Base-by-base conservation (phyloP, 2,329 filamentous ascomycete species). In the Aspergillus tanneri region DNA sequence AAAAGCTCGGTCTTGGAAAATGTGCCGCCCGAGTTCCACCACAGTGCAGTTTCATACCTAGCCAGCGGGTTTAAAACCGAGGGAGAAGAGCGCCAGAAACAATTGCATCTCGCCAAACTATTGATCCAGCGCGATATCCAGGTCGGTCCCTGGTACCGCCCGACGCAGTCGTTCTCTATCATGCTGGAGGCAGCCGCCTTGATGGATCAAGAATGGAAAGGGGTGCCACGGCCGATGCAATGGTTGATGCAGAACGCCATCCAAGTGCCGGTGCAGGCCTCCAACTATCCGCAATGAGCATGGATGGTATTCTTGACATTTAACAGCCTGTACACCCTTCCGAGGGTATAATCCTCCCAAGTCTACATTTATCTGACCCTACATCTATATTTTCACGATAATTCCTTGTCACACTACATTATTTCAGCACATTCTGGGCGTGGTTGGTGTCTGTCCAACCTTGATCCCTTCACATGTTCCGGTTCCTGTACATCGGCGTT, bases 151-250 rank as follows among this genome's bases (percentile, higher is more conserved):
- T 50, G 41, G 32, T 66, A 61, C 30, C 28, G 42, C 9, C 63
- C 67, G 19, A 32, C 41, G 3, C 41, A 54, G 18, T 49, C 61
- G 12, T 47, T 73, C 11, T 27, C 43, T 3, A 47, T 63, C 16
- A 70, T 71, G 66, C 52, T 74, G 25, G 60, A 67, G 39, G 62
- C 67, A 7, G 71, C 71, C 7, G 49, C 53, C 11, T 50, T 50
- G 24, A 35, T 71, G 24, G 71, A 74, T 46, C 30, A 34, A 3
- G 55, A 63, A 43, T 72, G 68, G 68, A 52, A 47, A 18, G 47
- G 37, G 11, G 37, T 49, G 4, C 62, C 63, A 5, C 55, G 58
- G 23, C 57, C 64, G 2, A 52, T 58, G 27, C 44, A 52, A 4
- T 69, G 65, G 62, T 50, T 66, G 46, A 47, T 69, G 36, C 53